A percentile compares a stretch with the other conserved stretches of the same genome.
These are phyloP conservation scores for Diplodia corticola DNA, from an alignment of 2,329 filamentous ascomycete genomes.

Conservation along the genomic window DNA sequence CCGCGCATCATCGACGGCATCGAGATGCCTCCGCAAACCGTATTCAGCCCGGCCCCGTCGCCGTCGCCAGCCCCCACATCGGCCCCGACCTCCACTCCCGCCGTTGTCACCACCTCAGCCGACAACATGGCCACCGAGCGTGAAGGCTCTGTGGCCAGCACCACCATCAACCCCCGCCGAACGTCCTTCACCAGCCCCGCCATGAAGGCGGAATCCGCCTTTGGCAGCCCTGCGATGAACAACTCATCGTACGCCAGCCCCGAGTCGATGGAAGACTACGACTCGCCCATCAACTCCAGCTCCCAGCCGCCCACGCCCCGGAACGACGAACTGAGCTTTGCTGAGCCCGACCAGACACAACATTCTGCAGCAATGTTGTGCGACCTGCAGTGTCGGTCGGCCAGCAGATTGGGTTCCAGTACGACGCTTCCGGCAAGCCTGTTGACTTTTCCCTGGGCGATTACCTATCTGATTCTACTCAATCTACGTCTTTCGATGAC, in stretches of 20 bases:
- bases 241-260: slow-evolving; percentile 36
- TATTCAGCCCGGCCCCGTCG: slow-evolving; percentile 21
- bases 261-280: slow-evolving; percentile 42
- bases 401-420: slow-evolving; percentile 34
- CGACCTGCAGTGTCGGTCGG: slow-evolving; percentile 99
- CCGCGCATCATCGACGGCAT: slow-evolving; percentile 30
- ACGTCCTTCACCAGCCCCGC: slow-evolving; percentile 26
- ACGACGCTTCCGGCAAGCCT: slow-evolving; percentile 28
- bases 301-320: slow-evolving; percentile 40
- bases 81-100: neutral
- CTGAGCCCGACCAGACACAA: slow-evolving; percentile 94
- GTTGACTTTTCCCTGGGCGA: slow-evolving; percentile 34
- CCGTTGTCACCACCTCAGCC: slow-evolving; percentile 6
- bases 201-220: slow-evolving; percentile 28
- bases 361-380: slow-evolving; percentile 99
- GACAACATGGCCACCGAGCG: neutral
- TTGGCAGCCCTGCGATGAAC: slow-evolving; percentile 18
- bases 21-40: slow-evolving; percentile 26
- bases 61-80: neutral
- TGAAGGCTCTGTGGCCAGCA: slow-evolving; percentile 11
- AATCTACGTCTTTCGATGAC: slow-evolving; percentile 24
- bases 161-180: slow-evolving; percentile 38
- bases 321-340: slow-evolving; percentile 36
- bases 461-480: slow-evolving; percentile 41
- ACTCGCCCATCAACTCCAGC: slow-evolving; percentile 41